Evolutionary conservation across 2,329 filamentous ascomycete species (phyloP).

Genomic region (Microcera coccophila): DNA sequence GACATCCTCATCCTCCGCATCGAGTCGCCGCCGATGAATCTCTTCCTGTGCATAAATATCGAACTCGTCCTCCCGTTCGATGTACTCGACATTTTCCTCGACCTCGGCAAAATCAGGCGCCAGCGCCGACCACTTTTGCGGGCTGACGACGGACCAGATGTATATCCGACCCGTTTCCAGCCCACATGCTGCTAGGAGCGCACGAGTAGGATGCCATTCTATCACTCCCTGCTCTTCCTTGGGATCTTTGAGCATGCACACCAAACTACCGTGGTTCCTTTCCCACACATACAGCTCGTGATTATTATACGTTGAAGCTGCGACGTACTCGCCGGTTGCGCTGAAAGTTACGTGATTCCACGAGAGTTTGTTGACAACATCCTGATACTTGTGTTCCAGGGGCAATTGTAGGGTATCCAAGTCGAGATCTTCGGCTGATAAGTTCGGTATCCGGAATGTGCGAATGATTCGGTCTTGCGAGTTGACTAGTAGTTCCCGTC

Average conservation of each 20-base stretch:
- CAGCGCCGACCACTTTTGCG: slow-evolving; percentile 94
- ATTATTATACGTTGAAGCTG: slow-evolving; percentile 95
- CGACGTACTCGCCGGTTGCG: slow-evolving; percentile 90
- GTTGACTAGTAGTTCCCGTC: slow-evolving; percentile 85
- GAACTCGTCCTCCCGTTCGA: slow-evolving; percentile 94
- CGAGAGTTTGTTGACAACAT: slow-evolving; percentile 87
- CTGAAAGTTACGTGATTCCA: slow-evolving; percentile 99
- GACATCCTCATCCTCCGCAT: slow-evolving; percentile 88
- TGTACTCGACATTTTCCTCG: slow-evolving; percentile 96
- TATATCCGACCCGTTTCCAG: slow-evolving; percentile 91
- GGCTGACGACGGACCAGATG: slow-evolving; percentile 92
- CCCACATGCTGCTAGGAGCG: slow-evolving; percentile 85
- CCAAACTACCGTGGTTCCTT: slow-evolving; percentile 83
- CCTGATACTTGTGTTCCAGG: slow-evolving; percentile 96
- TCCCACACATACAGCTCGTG: slow-evolving; percentile 99
- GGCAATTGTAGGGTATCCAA: slow-evolving; percentile 83
- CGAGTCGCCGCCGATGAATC: slow-evolving; percentile 82
- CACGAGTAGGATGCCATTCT: slow-evolving; percentile 90
- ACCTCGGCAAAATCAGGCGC: slow-evolving; percentile 97
- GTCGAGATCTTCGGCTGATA: slow-evolving; percentile 64
- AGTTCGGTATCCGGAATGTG: slow-evolving; percentile 83
- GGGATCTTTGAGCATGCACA: slow-evolving; percentile 94
- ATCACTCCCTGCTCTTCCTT: slow-evolving; percentile 96
- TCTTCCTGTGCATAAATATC: slow-evolving; percentile 96
- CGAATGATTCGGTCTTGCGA: slow-evolving; percentile 92